Conservation (phyloP, 2,329 filamentous ascomycete species). For the Arthrobotrys entomopaga region DNA sequence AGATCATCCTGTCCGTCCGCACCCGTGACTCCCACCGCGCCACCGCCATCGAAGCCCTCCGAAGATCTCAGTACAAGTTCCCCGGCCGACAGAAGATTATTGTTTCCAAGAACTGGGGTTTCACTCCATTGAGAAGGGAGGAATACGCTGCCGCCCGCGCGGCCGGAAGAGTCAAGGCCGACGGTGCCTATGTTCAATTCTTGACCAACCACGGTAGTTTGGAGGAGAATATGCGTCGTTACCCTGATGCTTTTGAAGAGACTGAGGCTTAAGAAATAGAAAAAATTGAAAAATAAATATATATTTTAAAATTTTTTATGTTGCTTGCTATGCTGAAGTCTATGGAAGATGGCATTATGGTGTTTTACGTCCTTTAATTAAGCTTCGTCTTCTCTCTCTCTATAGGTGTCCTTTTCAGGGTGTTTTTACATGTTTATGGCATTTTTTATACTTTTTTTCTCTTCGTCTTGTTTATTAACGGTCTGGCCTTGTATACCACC, state of each 20-base stretch:
- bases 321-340: not conserved
- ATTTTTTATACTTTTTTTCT: slow-evolving; percentile 36
- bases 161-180: slow-evolving; percentile 90
- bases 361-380: slow-evolving; percentile 33
- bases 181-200: slow-evolving; percentile 99
- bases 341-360: slow-evolving; percentile 30
- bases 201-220: slow-evolving; percentile 90
- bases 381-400: slow-evolving; percentile 41
- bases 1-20: slow-evolving; percentile 97
- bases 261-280: slow-evolving; percentile 62
- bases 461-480: slow-evolving; percentile 20
- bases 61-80: slow-evolving; percentile 99
- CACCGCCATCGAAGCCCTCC: slow-evolving; percentile 96
- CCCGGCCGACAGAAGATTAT: slow-evolving; percentile 99
- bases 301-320: not conserved
- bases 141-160: slow-evolving; percentile 97
- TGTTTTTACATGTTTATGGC: slow-evolving; percentile 35
- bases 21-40: slow-evolving; percentile 95
- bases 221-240: slow-evolving; percentile 87
- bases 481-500: slow-evolving; percentile 43
- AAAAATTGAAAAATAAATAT: not conserved
- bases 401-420: slow-evolving; percentile 49
- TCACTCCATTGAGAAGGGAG: slow-evolving; percentile 96
- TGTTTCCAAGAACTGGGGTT: slow-evolving; percentile 99
- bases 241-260: slow-evolving; percentile 85